Percentiles rank a stretch among this genome's conserved stretches.
phyloP scores from a whole-genome alignment of 2,329 filamentous ascomycete species.

The Penicillium griseofulvum region DNA sequence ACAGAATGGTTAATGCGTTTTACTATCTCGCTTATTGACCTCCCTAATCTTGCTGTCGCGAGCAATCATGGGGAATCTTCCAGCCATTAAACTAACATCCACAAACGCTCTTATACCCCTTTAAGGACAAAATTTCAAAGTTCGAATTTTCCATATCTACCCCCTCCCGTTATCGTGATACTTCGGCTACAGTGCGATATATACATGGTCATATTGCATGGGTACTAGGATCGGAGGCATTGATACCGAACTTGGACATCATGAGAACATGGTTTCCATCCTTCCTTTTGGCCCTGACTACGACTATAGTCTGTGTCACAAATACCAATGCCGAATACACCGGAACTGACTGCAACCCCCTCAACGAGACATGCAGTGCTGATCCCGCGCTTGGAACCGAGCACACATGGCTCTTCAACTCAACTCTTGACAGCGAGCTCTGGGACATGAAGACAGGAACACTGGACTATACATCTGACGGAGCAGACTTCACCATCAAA shows the following conservation, averaged over 20 bases:
- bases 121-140: not conserved
- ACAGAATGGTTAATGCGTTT: not conserved
- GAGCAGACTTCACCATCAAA: constrained; percentile 69
- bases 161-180: not conserved
- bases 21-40: constrained; percentile 6
- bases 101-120: not conserved
- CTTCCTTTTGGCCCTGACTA: not conserved
- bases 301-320: too few species aligned
- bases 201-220: not conserved
- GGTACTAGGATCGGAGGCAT: not conserved
- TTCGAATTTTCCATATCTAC: too few species aligned
- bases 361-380: constrained; percentile 65
- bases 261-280: not conserved
- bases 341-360: constrained; percentile 70
- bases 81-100: not conserved
- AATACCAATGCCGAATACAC: not conserved
- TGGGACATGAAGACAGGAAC: constrained; percentile 68
- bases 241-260: not conserved
- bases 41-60: constrained; percentile 1
- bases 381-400: constrained; percentile 66
- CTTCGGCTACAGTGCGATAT: not conserved
- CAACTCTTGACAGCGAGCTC: constrained; percentile 54
- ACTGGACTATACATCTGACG: constrained; percentile 61
- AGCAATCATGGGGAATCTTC: not conserved
- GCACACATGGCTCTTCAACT: constrained; percentile 64